phyloP scores from a whole-genome alignment of 2,329 filamentous ascomycete genomes.

The Aspergillus tamarii region DNA sequence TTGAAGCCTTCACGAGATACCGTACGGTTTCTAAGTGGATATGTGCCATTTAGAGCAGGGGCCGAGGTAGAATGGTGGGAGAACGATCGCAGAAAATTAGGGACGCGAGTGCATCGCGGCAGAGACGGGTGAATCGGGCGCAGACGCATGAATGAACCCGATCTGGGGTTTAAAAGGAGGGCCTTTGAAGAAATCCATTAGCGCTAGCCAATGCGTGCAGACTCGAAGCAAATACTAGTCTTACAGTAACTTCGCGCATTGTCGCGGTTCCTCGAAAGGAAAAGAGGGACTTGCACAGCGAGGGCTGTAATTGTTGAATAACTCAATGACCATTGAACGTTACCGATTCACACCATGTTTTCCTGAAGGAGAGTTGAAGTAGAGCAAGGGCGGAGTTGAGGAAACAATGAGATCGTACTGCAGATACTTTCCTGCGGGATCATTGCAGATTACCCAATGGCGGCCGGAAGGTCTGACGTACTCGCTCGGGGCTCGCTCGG shows the following conservation, averaged over 20 bases:
- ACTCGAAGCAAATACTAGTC: constrained; percentile 10
- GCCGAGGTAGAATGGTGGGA: constrained; percentile 33
- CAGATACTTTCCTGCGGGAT: constrained; percentile 9
- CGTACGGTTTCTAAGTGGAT: constrained; percentile 19
- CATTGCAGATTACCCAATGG: constrained; percentile 8
- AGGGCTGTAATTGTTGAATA: constrained; percentile 19
- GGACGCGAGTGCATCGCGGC: constrained; percentile 21
- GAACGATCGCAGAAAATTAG: constrained; percentile 30
- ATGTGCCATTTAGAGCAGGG: constrained; percentile 15
- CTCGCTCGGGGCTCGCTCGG: constrained; percentile 22
- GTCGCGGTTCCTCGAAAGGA: constrained; percentile 20
- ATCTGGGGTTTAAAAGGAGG: constrained; percentile 24
- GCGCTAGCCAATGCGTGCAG: neutral
- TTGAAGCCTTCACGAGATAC: constrained; percentile 21
- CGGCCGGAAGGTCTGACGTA: constrained; percentile 25
- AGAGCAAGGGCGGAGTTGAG: constrained; percentile 1
- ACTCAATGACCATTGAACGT: constrained; percentile 21
- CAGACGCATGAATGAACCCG: constrained; percentile 28
- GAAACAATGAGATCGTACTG: constrained; percentile 12
- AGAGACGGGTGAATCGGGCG: constrained; percentile 23
- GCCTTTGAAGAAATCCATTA: constrained; percentile 23
- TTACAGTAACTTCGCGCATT: constrained; percentile 39
- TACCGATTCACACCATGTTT: constrained; percentile 29
- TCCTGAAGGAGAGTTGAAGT: constrained; percentile 6
- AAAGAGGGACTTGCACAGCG: constrained; percentile 32